phyloP scores from a whole-genome alignment of 495 filamentous ascomycete species.

The Aspergillus avenaceus region DNA sequence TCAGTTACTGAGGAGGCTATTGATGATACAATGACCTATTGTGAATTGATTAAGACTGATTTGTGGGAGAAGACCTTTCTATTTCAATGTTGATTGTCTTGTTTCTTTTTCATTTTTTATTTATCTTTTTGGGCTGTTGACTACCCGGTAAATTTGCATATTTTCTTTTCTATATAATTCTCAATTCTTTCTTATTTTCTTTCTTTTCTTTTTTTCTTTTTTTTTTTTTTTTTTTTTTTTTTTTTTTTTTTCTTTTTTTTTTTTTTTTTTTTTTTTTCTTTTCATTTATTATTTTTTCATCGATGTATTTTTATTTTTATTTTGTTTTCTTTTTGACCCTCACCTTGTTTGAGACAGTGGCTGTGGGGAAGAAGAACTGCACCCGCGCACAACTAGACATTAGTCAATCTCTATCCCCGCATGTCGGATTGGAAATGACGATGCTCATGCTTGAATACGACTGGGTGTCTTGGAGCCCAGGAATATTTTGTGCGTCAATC shows the following conservation, averaged over 20 bases:
- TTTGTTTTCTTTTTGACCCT: constrained; percentile 10
- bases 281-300: constrained; percentile 11
- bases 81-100: too few relatives aligned
- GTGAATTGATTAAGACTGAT: too few relatives aligned
- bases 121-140: too few relatives aligned
- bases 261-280: background rate
- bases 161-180: too few relatives aligned
- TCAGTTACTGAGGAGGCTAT: too few relatives aligned
- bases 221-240: background rate
- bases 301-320: background rate
- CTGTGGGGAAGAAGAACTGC: constrained; percentile 12
- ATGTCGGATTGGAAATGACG: constrained; percentile 8
- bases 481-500: constrained; percentile 1
- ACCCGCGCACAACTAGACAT: constrained; percentile 10
- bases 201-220: background rate
- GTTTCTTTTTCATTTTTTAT: too few relatives aligned
- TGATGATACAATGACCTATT: too few relatives aligned
- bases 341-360: constrained; percentile 7
- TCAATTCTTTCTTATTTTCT: too few relatives aligned
- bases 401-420: constrained; percentile 12
- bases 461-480: background rate
- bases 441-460: background rate
- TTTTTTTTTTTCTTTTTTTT: background rate
- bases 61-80: too few relatives aligned
- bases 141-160: too few relatives aligned